Evolutionary conservation across 345 rosid species (phyloP).

Genomic region (Eucalyptus pauciflora): DNA sequence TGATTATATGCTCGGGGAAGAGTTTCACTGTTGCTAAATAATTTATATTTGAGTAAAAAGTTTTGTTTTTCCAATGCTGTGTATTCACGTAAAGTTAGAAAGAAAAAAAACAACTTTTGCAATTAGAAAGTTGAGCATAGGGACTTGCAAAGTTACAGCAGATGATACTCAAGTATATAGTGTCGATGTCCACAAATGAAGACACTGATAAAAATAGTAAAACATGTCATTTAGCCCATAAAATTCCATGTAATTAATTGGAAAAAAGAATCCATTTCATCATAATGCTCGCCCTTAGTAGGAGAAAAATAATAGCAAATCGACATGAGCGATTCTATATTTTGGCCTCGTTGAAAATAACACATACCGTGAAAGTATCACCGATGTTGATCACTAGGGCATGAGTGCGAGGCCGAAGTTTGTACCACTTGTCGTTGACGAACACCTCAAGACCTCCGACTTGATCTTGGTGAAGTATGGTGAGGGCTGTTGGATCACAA

Average conservation of each 20-base stretch:
- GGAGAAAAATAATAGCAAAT: neutral
- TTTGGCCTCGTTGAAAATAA: neutral
- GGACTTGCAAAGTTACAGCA: neutral
- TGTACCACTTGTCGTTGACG: conserved; percentile 16
- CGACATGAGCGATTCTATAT: neutral
- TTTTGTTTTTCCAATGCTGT: neutral
- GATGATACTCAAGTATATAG: neutral
- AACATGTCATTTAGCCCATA: neutral
- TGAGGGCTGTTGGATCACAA: conserved; percentile 23
- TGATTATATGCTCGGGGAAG: neutral
- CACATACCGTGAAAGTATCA: conserved; percentile 39
- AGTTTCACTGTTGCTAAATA: neutral
- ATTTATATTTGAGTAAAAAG: neutral
- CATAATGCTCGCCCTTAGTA: neutral
- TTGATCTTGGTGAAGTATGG: conserved; percentile 42
- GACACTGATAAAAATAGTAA: neutral
- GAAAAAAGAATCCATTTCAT: neutral
- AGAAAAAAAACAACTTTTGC: neutral
- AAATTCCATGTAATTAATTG: neutral
- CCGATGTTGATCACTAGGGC: conserved; percentile 55
- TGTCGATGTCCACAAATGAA: neutral
- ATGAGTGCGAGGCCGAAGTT: conserved; percentile 18
- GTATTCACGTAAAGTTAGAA: neutral
- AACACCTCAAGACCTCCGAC: conserved; percentile 43
- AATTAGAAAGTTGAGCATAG: neutral